Conservation (phyloP, 768 basidiomycete species). For the Kwoniella dendrophila region DNA sequence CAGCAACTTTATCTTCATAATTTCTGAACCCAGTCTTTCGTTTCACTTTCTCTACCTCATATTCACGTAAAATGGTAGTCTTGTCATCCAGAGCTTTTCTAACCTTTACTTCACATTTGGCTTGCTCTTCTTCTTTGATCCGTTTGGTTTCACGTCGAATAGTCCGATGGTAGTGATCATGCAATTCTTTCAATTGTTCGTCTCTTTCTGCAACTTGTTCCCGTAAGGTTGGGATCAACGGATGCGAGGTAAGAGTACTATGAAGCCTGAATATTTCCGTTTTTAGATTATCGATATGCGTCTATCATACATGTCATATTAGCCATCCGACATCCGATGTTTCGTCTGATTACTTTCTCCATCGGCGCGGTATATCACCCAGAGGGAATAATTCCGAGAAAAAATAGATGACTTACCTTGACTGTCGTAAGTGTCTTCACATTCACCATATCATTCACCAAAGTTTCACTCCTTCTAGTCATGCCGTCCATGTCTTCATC, state of each 20-base stretch:
- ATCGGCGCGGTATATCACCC: too few species aligned
- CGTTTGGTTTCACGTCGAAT: conserved; percentile 20
- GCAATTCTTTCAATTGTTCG: neutral
- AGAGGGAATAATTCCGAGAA: neutral
- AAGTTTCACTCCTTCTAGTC: conserved; percentile 22
- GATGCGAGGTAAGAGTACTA: too few species aligned
- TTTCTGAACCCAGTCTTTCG: conserved; percentile 16
- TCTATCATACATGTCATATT: too few species aligned
- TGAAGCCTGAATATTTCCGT: too few species aligned
- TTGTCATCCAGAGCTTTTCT: conserved; percentile 28
- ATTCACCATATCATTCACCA: conserved; percentile 32
- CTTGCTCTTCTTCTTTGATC: conserved; percentile 25
- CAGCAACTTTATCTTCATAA: conserved; percentile 28
- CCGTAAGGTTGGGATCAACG: conserved; percentile 22
- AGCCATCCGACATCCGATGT: too few species aligned
- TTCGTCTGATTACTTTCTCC: too few species aligned
- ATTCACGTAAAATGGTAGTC: conserved; percentile 20
- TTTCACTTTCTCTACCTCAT: conserved; percentile 31
- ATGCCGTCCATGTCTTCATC: conserved; percentile 28
- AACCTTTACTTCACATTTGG: conserved; percentile 21
- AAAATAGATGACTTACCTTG: conserved; percentile 26
- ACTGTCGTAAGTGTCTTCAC: conserved; percentile 30
- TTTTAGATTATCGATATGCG: too few species aligned
- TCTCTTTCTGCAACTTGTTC: neutral
- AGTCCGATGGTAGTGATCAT: neutral